Conservation (phyloP, 345 rosid species). For the Eucalyptus leucophloia region DNA sequence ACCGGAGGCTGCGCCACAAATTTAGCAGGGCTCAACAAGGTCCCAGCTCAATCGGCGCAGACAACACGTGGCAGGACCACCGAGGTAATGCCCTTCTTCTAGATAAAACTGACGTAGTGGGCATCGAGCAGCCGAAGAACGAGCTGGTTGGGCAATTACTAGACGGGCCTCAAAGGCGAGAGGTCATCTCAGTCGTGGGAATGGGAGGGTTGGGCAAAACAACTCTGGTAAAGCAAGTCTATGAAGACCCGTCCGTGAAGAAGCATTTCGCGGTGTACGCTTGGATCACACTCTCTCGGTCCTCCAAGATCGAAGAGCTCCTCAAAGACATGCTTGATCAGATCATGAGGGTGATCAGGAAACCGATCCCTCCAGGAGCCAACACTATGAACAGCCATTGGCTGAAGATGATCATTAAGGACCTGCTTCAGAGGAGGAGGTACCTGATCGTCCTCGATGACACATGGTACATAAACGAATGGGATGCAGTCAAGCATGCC, state of each 20-base stretch:
- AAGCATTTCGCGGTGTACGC: conserved; percentile 4
- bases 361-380: conserved; percentile 11
- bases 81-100: conserved; percentile 16
- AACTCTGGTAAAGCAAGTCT: conserved; percentile 22
- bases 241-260: conserved; percentile 2
- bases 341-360: conserved; percentile 1
- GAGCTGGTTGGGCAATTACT: conserved; percentile 2
- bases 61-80: not conserved
- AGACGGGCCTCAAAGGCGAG: not conserved
- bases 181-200: conserved; percentile 12
- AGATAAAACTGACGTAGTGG: conserved; percentile 18
- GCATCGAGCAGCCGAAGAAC: conserved; percentile 11
- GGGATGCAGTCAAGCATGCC: conserved; percentile 18
- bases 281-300: conserved; percentile 17
- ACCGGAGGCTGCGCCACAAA: not conserved
- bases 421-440: conserved; percentile 4
- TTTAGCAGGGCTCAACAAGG: not conserved
- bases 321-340: conserved; percentile 7
- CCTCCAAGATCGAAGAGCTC: conserved; percentile 2
- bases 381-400: conserved; percentile 3
- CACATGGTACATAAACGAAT: conserved; percentile 14
- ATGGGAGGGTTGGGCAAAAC: conserved; percentile 37
- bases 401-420: conserved; percentile 4
- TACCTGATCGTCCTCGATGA: conserved; percentile 26
- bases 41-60: not conserved